phyloP scores from a whole-genome alignment of 768 basidiomycete genomes.

The Aureoboletus auriporus region DNA sequence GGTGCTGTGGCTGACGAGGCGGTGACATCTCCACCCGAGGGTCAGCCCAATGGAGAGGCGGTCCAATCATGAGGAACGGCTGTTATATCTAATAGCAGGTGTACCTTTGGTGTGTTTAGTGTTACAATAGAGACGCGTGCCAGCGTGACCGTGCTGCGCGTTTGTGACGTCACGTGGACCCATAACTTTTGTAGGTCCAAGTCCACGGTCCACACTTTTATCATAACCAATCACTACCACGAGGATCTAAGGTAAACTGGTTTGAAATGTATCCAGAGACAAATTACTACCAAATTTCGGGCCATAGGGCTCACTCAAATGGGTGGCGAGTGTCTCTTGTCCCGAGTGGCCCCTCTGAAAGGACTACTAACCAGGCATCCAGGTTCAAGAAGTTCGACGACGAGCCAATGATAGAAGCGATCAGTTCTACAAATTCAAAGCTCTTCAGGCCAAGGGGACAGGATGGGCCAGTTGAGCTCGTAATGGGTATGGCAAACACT shows the following conservation, averaged over 20 bases:
- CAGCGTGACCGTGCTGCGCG: no score
- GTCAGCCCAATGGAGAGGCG: slow-evolving; percentile 6
- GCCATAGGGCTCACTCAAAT: slow-evolving; percentile 27
- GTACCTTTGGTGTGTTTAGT: no score
- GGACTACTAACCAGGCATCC: background rate
- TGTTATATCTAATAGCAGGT: no score
- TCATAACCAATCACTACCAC: no score
- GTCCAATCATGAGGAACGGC: background rate
- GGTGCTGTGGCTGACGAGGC: slow-evolving; percentile 1
- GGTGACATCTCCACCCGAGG: background rate
- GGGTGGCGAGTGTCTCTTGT: slow-evolving; percentile 12
- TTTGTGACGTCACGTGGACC: background rate
- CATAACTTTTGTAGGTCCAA: background rate
- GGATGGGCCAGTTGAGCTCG: slow-evolving; percentile 36
- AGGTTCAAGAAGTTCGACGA: slow-evolving; percentile 35
- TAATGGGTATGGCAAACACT: slow-evolving; percentile 34
- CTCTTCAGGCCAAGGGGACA: slow-evolving; percentile 25
- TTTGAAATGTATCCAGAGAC: slow-evolving; percentile 10
- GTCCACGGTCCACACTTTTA: no score
- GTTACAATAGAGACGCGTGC: no score
- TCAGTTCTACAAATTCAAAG: slow-evolving; percentile 28
- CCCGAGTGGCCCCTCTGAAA: background rate
- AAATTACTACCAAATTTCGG: slow-evolving; percentile 27
- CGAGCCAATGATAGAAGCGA: slow-evolving; percentile 27
- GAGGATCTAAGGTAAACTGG: background rate